Base-by-base conservation (phyloP, 1,284 basidiomycete species). In the Tylopilus orsonianus region DNA sequence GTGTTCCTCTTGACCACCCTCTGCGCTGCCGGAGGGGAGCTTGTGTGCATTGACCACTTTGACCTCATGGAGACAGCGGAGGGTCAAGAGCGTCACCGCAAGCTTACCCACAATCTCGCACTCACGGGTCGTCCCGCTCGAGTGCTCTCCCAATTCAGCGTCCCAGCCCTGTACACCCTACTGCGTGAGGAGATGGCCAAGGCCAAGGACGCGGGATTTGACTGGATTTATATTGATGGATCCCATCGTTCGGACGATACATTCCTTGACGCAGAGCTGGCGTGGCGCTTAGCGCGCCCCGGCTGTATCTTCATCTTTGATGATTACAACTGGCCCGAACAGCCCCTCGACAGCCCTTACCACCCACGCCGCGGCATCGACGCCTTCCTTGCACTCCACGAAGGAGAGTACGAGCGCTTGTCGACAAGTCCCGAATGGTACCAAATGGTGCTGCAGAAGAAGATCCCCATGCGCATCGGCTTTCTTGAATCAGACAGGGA, bases 191-290 rank as follows among this genome's bases (percentile, higher is more conserved):
- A 78, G 58, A 72, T 71, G 49, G 38, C 46, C 5, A 53, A 58
- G 14, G 44, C 24, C 0, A 33, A 50, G 1, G 50, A 61, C 2
- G 66, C 73, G 9, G 80, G 80, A 1, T 83, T 75, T 54, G 78
- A 82, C 55, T 83, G 77, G 75, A 62, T 82, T 8, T 83, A 83
- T 55, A 57, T 83, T 46, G 79, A 82, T 49, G 80, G 80, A 3
- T 80, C 78, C 6, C 80, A 81, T 57, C 73, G 77, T 48, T 77
- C 80, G 1, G 76, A 78, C 49, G 81, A 83, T 54, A 81, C 79
- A 0, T 66, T 82, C 44, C 70, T 83, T 19, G 81, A 83, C 54
- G 79, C 73, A 5, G 81, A 83, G 59, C 66, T 82, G 23, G 73
- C 70, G 2, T 82, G 81, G 80, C 68, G 80, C 3, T 64, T 83